Evolutionary conservation across 768 basidiomycete genomes (phyloP), one percentile per base, ranked within the genome.

Genomic region (Hirschioporus abietinus): DNA sequence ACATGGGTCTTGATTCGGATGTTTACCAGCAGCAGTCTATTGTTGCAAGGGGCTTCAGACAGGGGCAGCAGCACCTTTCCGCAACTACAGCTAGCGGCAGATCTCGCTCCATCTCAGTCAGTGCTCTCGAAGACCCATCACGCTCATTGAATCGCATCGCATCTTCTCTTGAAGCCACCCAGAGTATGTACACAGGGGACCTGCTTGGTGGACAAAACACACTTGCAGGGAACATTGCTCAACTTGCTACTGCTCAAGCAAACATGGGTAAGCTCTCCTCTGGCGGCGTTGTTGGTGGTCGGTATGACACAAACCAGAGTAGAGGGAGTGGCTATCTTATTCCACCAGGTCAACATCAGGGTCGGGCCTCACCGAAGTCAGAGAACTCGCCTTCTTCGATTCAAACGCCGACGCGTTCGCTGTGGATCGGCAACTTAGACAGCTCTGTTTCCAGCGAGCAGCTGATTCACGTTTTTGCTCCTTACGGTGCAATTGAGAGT

Each of bases 401-500:
- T 65, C 96, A 98, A 78, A 90, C 93, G 57, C 96, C 97, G 36
- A 96, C 96, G 12, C 89, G 97, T 63, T 96, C 94, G 35, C 81
- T 99, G 30, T 99, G 97, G 96, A 97, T 99, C 74, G 97, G 97
- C 63, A 99, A 99, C 77, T 82, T 99, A 63, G 97, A 98, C 76
- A 93, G 92, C 70, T 91, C 91, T 65, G 93, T 96, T 65, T 95
- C 95, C 1, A 93, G 93, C 72, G 93, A 96, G 74, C 93, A 97
- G 74, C 88, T 99, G 65, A 93, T 97, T 66, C 90, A 92, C 70
- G 93, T 97, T 27, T 99, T 99, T 78, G 92, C 94, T 27, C 91
- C 92, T 0, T 99, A 99, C 74, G 97, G 97, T 65, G 92, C 95
- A 35, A 98, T 99, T 71, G 97, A 99, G 79, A 95, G 93, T 72